A percentile compares a stretch with the other conserved stretches of the same genome.
Evolutionary conservation across 768 basidiomycete genomes (phyloP).

Genomic region (Tulasnella sp.): DNA sequence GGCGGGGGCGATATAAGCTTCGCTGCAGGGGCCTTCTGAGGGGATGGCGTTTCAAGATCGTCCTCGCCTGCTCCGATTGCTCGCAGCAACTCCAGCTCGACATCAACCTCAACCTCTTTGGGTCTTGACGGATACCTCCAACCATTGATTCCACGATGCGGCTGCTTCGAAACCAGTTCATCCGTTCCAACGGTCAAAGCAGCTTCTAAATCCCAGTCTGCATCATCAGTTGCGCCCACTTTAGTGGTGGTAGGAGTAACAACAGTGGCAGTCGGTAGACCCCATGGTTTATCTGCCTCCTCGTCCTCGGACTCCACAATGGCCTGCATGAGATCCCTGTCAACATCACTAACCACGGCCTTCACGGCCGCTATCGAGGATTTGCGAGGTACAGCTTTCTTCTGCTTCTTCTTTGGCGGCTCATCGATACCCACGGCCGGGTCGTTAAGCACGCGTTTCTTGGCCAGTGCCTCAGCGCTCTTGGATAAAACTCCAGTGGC

Average conservation of each 20-base stretch:
- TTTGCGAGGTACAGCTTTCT: not conserved
- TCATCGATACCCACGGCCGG: not conserved
- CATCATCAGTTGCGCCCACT: slow-evolving; percentile 28
- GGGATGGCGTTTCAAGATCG: not conserved
- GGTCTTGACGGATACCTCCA: slow-evolving; percentile 32
- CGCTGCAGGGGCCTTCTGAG: not conserved
- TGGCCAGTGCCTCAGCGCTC: no score
- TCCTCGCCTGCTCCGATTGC: slow-evolving; percentile 7
- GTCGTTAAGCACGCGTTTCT: no score
- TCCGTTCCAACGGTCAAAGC: slow-evolving; percentile 6
- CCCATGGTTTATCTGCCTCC: not conserved
- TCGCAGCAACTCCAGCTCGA: slow-evolving; percentile 7
- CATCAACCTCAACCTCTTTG: slow-evolving; percentile 18
- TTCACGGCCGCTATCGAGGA: not conserved
- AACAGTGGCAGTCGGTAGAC: not conserved
- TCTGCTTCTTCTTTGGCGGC: slow-evolving; percentile 12
- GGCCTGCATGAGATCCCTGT: slow-evolving; percentile 3
- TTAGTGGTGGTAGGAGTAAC: not conserved
- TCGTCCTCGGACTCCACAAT: slow-evolving; percentile 13
- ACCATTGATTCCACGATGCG: not conserved
- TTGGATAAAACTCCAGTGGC: no score
- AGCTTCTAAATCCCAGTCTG: slow-evolving; percentile 12
- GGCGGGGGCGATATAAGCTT: not conserved
- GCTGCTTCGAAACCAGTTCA: not conserved
- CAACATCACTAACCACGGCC: not conserved